phyloP scores from a whole-genome alignment of 805 yeast genomes.

The Brettanomyces nanus region DNA sequence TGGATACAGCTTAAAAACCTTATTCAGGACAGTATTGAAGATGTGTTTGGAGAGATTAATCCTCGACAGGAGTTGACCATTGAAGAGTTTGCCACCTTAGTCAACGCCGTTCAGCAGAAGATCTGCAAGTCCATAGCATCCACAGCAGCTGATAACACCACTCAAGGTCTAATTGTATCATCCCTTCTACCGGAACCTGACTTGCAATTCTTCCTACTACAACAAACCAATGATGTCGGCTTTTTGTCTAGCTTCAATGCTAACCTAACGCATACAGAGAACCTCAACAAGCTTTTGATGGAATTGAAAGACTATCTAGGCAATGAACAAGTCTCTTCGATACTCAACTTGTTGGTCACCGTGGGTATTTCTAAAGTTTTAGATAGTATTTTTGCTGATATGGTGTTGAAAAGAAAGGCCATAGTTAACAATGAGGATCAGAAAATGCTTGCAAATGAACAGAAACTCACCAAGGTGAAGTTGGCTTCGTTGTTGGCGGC shows the following conservation, averaged over 20 bases:
- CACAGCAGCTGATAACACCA: background rate
- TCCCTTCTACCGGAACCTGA: conserved; percentile 43
- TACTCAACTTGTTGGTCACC: conserved; percentile 31
- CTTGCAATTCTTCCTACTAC: conserved; percentile 44
- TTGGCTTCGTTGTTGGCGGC: conserved; percentile 68
- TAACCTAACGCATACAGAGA: conserved; percentile 17
- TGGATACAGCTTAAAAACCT: conserved; percentile 51
- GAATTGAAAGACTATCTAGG: conserved; percentile 25
- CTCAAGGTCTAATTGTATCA: conserved; percentile 10
- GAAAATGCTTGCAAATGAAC: conserved; percentile 1
- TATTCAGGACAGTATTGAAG: conserved; percentile 49
- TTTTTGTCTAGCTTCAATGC: conserved; percentile 26
- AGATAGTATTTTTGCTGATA: conserved; percentile 29
- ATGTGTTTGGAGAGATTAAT: conserved; percentile 52
- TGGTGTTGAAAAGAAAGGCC: conserved; percentile 10
- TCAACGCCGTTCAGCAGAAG: conserved; percentile 31
- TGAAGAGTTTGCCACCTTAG: conserved; percentile 45
- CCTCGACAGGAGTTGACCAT: conserved; percentile 67
- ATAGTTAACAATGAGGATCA: conserved; percentile 3
- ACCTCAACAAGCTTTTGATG: conserved; percentile 20
- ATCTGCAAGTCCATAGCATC: conserved; percentile 12
- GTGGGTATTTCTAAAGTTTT: conserved; percentile 40
- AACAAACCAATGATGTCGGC: conserved; percentile 41
- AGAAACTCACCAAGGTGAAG: conserved; percentile 27
- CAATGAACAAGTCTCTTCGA: conserved; percentile 20